Base-by-base conservation (phyloP, 129 eudicot genomes). In the Lonicera japonica region DNA sequence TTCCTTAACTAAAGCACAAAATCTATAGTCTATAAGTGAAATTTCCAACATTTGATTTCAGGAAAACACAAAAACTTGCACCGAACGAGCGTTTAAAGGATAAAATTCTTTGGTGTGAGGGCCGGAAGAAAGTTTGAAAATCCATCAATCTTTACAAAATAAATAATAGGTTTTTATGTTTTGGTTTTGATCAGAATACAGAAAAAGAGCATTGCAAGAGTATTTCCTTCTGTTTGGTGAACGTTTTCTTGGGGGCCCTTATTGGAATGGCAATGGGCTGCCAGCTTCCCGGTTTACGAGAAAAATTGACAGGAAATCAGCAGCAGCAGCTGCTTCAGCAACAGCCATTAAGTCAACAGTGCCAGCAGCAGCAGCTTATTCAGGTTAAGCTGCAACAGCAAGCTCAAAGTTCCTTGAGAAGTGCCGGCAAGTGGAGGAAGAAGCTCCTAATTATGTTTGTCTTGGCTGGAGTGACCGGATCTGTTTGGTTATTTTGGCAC, bases 371-470 rank as follows among this genome's bases (percentile, higher is more conserved):
- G 46, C 78, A 67, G 63, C 64, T 25, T 65, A 23, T 65, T 54
- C 77, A 56, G 58, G 63, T 40, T 34, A 70, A 79, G 74, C 80
- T 55, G 64, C 83, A 79, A 62, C 79, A 82, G 70, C 79, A 66
- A 36, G 68, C 70, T 15, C 83, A 58, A 14, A 71, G 40, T 76
- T 60, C 87, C 20, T 78, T 87, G 17, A 54, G 71, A 70, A 70
- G 70, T 59, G 67, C 75, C 50, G 87, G 90, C 34, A 86, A 81
- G 67, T 90, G 92, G 89, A 77, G 77, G 81, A 79, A 45, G 74
- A 86, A 63, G 61, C 78, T 81, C 67, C 71, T 86, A n/a, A 17
- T 58, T 75, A 18, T 73, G 34, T 76, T 76, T 64, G 75, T 83
- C 53, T 45, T 75, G 21, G 41, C 36, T 53, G 95, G 95, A 65